Evolutionary conservation across 257 asterid species (phyloP), one percentile per base, ranked within the genome.

Genomic region (Solanum microdontum): DNA sequence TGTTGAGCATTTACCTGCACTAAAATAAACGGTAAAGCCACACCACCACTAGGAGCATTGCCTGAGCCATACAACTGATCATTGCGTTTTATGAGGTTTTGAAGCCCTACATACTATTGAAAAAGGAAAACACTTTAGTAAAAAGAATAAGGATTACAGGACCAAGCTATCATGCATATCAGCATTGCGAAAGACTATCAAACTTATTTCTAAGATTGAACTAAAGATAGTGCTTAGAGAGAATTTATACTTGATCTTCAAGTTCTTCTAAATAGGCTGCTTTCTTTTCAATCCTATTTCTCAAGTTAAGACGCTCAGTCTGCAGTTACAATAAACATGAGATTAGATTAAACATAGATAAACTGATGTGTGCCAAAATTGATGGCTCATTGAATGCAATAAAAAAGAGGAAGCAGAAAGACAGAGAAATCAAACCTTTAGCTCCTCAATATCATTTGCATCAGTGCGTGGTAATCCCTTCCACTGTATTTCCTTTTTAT

Each of bases 401-500:
- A 87, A 15, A 73, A 86, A 30, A 21, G 68, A 34, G 76, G 62
- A 48, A 69, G 55, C 80, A 75, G 13, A 21, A 64, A 60, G 45
- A 8, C 26, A 33, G 8, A 87, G 66, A 69, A 82, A 43, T 75
- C 48, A 83, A 85, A 93, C 96, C 98, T 97, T 95, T 74, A 97
- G 90, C 92, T 94, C 98, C 89, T 95, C 98, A 87, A 95, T 92
- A 92, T 97, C 99, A 90, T 91, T 95, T 89, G 93, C 87, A 90
- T 95, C 96, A 91, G 98, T 94, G 60, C 95, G 94, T 3, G 99
- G 99, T 48, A 97, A 93, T 87, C 99, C 99, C 91, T 92, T 97
- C 99, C 99, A 97, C 90, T 97, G 99, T 93, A 97, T 97, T 87
- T 97, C 98, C 90, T 95, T 97, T 90, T 97, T 97, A 89, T 97